Evolutionary conservation across 1,284 basidiomycete species (phyloP).

Genomic region (Cutaneotrichosporon sp.): DNA sequence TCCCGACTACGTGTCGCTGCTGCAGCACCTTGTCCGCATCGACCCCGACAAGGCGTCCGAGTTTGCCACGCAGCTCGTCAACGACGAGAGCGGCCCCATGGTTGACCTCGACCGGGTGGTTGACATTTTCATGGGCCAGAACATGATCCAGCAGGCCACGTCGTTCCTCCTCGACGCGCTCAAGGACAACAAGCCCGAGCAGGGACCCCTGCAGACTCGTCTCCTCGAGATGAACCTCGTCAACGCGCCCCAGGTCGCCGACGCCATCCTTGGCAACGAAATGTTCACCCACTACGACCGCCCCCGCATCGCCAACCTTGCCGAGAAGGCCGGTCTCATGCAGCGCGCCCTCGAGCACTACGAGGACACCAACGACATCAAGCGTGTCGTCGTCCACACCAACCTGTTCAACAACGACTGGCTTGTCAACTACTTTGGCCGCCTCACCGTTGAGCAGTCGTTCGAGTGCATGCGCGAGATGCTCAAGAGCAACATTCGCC

Average conservation of each 20-base stretch:
- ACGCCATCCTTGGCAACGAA: slow-evolving; percentile 97
- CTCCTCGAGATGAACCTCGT: slow-evolving; percentile 97
- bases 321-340: slow-evolving; percentile 94
- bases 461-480: slow-evolving; percentile 96
- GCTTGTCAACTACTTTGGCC: slow-evolving; percentile 97
- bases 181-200: slow-evolving; percentile 98
- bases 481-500: slow-evolving; percentile 93
- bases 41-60: slow-evolving; percentile 98
- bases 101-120: slow-evolving; percentile 94
- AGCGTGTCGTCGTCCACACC: slow-evolving; percentile 94
- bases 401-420: slow-evolving; percentile 80
- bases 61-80: slow-evolving; percentile 91
- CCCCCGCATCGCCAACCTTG: slow-evolving; percentile 93
- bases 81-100: slow-evolving; percentile 86
- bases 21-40: slow-evolving; percentile 94
- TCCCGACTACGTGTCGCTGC: slow-evolving; percentile 89
- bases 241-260: slow-evolving; percentile 96
- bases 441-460: slow-evolving; percentile 96
- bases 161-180: slow-evolving; percentile 98
- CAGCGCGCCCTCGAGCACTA: slow-evolving; percentile 98
- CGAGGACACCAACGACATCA: slow-evolving; percentile 95
- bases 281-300: slow-evolving; percentile 98
- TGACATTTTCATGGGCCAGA: slow-evolving; percentile 99
- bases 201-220: slow-evolving; percentile 91
- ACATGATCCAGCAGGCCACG: slow-evolving; percentile 99